Percentiles rank a stretch among this genome's conserved stretches.
phyloP scores from a whole-genome alignment of 2,329 filamentous ascomycete species.

The Akanthomyces uredinophilus region DNA sequence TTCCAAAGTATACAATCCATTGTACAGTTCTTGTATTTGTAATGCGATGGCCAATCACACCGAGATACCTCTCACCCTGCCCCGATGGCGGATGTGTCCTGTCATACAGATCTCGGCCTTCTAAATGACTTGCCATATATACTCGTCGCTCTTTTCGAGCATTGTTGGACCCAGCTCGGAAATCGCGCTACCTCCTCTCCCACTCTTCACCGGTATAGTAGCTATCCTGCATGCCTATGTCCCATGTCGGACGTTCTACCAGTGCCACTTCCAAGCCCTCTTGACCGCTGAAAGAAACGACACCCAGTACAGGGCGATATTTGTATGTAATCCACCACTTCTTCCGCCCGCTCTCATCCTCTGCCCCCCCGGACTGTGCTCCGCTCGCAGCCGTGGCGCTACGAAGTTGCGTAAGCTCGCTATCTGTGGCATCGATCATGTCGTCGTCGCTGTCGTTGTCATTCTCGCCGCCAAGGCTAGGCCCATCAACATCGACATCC shows the following conservation, averaged over 20 bases:
- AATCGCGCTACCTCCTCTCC: constrained; percentile 30
- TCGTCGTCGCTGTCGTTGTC: constrained; percentile 34
- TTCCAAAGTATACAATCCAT: constrained; percentile 12
- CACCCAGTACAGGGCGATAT: constrained; percentile 86
- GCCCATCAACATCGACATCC: constrained; percentile 35
- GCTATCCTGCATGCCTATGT: constrained; percentile 69
- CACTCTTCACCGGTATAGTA: constrained; percentile 58
- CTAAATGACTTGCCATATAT: not conserved
- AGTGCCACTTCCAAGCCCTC: constrained; percentile 70
- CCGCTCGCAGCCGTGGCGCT: constrained; percentile 21
- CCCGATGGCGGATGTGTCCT: not conserved
- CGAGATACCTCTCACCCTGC: not conserved
- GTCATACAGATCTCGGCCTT: not conserved
- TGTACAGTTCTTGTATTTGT: constrained; percentile 10
- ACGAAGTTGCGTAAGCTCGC: constrained; percentile 32
- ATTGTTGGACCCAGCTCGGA: not conserved
- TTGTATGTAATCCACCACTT: constrained; percentile 80
- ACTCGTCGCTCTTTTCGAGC: not conserved
- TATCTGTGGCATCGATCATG: constrained; percentile 28
- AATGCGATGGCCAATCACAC: not conserved
- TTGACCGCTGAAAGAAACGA: constrained; percentile 42
- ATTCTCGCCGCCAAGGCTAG: constrained; percentile 29
- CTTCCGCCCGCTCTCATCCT: constrained; percentile 24
- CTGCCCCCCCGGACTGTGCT: constrained; percentile 17
- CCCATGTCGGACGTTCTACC: constrained; percentile 81